phyloP scores from a whole-genome alignment of 768 basidiomycete species.

The Leccinum variicolor region DNA sequence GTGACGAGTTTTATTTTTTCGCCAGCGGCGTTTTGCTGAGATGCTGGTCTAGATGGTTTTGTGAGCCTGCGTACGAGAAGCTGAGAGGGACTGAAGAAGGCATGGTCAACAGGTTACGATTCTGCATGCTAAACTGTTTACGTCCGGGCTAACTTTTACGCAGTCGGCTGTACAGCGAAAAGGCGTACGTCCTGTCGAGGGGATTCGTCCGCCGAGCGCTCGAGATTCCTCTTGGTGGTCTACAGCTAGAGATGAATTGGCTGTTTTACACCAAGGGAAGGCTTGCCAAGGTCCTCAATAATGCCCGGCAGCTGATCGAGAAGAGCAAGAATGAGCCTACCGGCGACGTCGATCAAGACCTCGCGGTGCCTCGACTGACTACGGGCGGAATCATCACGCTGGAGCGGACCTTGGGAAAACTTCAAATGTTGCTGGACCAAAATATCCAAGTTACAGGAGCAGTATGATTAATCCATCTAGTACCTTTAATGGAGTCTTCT shows the following conservation, averaged over 20 bases:
- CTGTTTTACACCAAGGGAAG: conserved; percentile 65
- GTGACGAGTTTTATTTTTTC: conserved; percentile 30
- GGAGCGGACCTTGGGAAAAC: conserved; percentile 67
- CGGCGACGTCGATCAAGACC: conserved; percentile 32
- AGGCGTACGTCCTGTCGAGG: conserved; percentile 86
- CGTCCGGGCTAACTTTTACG: conserved; percentile 1
- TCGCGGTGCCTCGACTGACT: conserved; percentile 72
- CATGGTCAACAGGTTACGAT: conserved; percentile 69
- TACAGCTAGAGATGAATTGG: conserved; percentile 71
- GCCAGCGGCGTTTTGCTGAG: conserved; percentile 1
- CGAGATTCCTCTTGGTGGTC: conserved; percentile 67
- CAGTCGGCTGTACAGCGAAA: conserved; percentile 90
- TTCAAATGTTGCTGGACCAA: conserved; percentile 44
- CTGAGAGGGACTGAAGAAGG: conserved; percentile 88
- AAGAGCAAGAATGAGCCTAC: conserved; percentile 51
- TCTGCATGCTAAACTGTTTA: not conserved
- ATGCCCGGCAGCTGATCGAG: conserved; percentile 61
- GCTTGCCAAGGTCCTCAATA: conserved; percentile 64
- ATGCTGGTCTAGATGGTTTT: conserved; percentile 62
- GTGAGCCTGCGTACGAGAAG: conserved; percentile 93
- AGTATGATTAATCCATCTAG: conserved; percentile 15
- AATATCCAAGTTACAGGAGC: conserved; percentile 8
- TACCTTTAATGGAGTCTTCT: conserved; percentile 14
- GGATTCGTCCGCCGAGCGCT: conserved; percentile 89
- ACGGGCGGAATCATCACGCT: conserved; percentile 77